Evolutionary conservation across 177 flowering plant species (phyloP), one percentile per base, ranked within the genome.

Genomic region (Telopea speciosissima): DNA sequence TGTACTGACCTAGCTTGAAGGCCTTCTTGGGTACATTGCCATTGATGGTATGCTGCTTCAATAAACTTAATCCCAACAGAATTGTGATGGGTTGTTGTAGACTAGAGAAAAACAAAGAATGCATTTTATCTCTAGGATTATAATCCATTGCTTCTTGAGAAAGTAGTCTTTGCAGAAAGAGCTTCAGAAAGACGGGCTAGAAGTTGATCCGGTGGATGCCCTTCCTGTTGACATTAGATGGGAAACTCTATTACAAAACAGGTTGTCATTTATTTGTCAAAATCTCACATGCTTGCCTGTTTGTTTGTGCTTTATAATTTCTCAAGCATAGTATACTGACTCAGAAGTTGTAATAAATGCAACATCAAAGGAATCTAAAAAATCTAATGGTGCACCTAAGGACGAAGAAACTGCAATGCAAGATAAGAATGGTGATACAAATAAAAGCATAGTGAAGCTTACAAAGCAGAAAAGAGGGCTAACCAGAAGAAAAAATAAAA

Each of bases 171-270:
- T n/a, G n/a, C n/a, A n/a, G n/a, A n/a, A n/a, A n/a, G n/a, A n/a
- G n/a, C n/a, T n/a, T n/a, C n/a, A n/a, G n/a, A n/a, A 83, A 26
- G 66, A 54, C 49, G 77, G 64, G 40, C 62, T 84, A 68, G 78
- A 83, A 74, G 89, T 92, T 66, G 99, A 90, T 78, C 94, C 76
- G 24, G 87, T 81, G 14, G 92, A 93, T 76, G 97, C 85, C 10
- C 97, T 96, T 73, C 97, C 99, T 21, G 79, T 89, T 65, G 80
- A 84, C 89, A 21, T 74, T 86, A 33, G 98, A 89, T 77, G 99
- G 99, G 28, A 60, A 83, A 44, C 79, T 93, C 45, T 70, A 79
- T 59, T 96, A 87, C 69, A 85, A 86, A 42, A 87, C 82, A 66
- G 77, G 99, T 24, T n/a, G n/a, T n/a, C n/a, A n/a, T n/a, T 56